phyloP scores from a whole-genome alignment of 441 rosid genomes.

The Brassica balearica region DNA sequence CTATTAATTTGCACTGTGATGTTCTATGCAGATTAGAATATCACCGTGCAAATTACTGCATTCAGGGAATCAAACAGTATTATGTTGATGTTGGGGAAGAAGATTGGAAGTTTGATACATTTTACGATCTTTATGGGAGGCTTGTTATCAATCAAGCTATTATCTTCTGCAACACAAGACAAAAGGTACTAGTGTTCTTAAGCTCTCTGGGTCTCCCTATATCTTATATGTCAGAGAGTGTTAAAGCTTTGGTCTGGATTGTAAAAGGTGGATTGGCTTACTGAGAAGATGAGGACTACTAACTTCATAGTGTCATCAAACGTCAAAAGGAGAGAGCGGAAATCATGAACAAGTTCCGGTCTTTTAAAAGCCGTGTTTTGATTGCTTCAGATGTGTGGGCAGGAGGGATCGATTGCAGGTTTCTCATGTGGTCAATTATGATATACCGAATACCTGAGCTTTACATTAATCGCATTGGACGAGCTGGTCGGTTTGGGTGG shows the following conservation, averaged over 20 bases:
- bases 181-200: not conserved
- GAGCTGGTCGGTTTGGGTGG: conserved; percentile 95
- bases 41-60: too few relatives aligned
- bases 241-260: not conserved
- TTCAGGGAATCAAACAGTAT: not conserved
- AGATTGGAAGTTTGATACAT: not conserved
- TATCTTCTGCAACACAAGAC: not conserved
- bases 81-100: not conserved
- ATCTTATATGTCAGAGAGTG: not conserved
- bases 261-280: not conserved
- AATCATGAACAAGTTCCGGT: not conserved
- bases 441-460: too few relatives aligned
- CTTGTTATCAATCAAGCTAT: not conserved
- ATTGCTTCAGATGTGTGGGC: conserved; percentile 98
- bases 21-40: too few relatives aligned
- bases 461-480: conserved; percentile 46
- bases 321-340: not conserved
- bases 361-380: conserved; percentile 68
- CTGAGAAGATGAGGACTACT: not conserved
- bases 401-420: too few relatives aligned
- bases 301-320: not conserved
- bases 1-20: too few relatives aligned
- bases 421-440: too few relatives aligned
- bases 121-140: not conserved
- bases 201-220: not conserved